Conservation (phyloP, 2,329 filamentous ascomycete species). For the Colletotrichum liriopes region DNA sequence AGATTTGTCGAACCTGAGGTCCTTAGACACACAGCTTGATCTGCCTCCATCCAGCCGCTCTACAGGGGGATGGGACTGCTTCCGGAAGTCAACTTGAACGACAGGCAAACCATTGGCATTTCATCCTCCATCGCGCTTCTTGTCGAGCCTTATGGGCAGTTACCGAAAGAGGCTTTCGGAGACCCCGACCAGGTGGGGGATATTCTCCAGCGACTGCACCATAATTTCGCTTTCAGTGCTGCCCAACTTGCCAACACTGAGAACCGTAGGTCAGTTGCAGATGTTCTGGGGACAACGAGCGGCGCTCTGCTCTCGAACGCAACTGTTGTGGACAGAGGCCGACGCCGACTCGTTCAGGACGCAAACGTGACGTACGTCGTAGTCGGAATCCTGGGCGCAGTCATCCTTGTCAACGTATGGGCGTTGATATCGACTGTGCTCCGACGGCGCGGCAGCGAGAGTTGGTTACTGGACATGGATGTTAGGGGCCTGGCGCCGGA, state of each 20-base stretch:
- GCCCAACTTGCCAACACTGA: slow-evolving; percentile 21
- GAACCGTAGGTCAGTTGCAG: background rate
- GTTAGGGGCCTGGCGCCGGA: slow-evolving; percentile 21
- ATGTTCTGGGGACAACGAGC: background rate
- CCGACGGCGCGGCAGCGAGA: background rate
- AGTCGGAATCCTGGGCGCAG: slow-evolving; percentile 1
- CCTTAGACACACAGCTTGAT: slow-evolving; percentile 12
- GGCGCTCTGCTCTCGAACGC: background rate
- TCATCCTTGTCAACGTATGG: slow-evolving; percentile 10
- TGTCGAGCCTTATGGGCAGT: background rate
- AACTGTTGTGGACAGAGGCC: background rate
- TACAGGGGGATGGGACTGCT: background rate
- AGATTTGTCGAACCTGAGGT: background rate
- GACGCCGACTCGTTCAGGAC: slow-evolving; percentile 23
- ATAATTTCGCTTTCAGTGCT: slow-evolving; percentile 4
- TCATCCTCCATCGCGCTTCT: background rate
- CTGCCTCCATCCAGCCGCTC: background rate
- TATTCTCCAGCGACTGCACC: background rate
- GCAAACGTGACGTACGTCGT: slow-evolving; percentile 22
- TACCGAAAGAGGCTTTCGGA: slow-evolving; percentile 1
- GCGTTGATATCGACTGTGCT: slow-evolving; percentile 2
- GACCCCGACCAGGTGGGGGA: background rate
- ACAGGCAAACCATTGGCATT: background rate
- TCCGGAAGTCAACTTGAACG: background rate
- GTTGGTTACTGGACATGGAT: slow-evolving; percentile 21